Conservation (phyloP, 768 basidiomycete genomes). For the Suillus subaureus region DNA sequence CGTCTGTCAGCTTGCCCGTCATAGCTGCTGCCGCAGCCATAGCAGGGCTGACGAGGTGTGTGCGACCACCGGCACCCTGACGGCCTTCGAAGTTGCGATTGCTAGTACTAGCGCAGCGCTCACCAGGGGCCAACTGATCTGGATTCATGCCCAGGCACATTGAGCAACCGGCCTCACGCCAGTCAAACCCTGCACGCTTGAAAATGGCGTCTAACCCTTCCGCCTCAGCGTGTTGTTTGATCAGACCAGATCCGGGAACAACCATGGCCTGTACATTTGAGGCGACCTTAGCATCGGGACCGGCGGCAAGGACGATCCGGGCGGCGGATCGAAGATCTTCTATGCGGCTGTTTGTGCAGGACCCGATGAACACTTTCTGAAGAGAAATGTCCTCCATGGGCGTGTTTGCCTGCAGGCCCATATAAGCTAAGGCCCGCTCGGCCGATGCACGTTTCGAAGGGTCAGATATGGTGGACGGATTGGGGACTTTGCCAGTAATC, state of each 20-base stretch:
- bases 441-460: constrained; percentile 67
- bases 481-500: constrained; percentile 81
- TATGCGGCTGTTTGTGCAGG: constrained; percentile 93
- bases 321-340: constrained; percentile 91
- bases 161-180: constrained; percentile 94
- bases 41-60: constrained; percentile 86
- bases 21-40: constrained; percentile 94
- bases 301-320: constrained; percentile 72
- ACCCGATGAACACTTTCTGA: constrained; percentile 93
- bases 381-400: constrained; percentile 78
- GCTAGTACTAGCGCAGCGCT: constrained; percentile 89
- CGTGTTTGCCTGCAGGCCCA: constrained; percentile 81
- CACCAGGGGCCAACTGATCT: constrained; percentile 80
- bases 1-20: constrained; percentile 83
- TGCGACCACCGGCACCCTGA: constrained; percentile 85
- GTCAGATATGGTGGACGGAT: constrained; percentile 68
- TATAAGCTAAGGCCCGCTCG: constrained; percentile 78
- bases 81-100: constrained; percentile 95
- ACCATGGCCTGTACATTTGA: constrained; percentile 83
- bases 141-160: constrained; percentile 98
- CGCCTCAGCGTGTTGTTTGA: constrained; percentile 89
- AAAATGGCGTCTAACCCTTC: constrained; percentile 87
- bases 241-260: constrained; percentile 87
- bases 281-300: constrained; percentile 73
- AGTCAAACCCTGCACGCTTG: constrained; percentile 91